These are phyloP conservation scores for Candida odintsovae DNA, from an alignment of 805 yeast species.

Conservation along the genomic window DNA sequence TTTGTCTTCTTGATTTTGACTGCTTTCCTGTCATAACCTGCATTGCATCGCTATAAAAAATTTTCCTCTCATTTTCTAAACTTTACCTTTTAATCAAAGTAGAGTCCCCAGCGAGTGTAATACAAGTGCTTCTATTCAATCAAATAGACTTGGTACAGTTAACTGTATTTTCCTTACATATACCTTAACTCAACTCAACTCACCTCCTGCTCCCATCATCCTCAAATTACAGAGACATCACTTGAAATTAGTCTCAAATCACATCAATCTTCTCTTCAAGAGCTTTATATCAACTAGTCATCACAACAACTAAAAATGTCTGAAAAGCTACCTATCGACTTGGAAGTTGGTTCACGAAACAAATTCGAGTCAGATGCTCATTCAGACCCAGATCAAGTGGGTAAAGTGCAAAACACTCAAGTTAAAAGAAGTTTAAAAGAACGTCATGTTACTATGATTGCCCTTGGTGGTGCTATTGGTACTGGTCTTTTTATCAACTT, in stretches of 20 bases:
- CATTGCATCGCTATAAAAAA: not conserved
- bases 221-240: too few relatives aligned
- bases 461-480: conserved; percentile 77
- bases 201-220: too few relatives aligned
- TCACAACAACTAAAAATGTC: not conserved
- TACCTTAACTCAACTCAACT: too few relatives aligned
- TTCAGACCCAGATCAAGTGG: conserved; percentile 6
- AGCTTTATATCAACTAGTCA: not conserved
- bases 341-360: not conserved
- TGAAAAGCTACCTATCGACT: not conserved
- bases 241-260: not conserved
- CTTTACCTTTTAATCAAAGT: not conserved
- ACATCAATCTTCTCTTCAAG: not conserved
- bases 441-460: conserved; percentile 70
- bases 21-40: not conserved
- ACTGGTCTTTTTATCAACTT: conserved; percentile 72
- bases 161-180: too few relatives aligned
- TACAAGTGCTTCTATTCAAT: too few relatives aligned
- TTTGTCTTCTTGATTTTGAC: too few relatives aligned
- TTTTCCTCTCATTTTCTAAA: not conserved
- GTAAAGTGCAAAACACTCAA: conserved; percentile 31
- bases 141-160: too few relatives aligned
- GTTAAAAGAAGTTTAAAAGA: conserved; percentile 57
- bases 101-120: too few relatives aligned
- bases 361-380: conserved; percentile 16